Evolutionary conservation across 495 filamentous ascomycete species (phyloP), one percentile per base, ranked within the genome.

Genomic region (Daldinia grandis): DNA sequence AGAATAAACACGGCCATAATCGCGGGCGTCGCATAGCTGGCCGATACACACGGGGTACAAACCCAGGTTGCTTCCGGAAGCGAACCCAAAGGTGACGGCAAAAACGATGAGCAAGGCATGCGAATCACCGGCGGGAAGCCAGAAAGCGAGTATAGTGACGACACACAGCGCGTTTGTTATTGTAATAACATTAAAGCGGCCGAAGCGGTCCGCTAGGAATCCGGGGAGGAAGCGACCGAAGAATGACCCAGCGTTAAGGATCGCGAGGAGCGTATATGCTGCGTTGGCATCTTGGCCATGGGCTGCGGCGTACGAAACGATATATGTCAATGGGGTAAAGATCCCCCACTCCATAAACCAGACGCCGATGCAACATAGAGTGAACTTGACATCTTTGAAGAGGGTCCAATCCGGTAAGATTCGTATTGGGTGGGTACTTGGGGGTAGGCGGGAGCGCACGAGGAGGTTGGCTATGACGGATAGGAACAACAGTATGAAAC

Each of bases 11-110:
- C 92, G 83, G 4, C 95, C 95, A 68, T 95, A 97, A 57, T 94
- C 83, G 60, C 93, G 87, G 4, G 93, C 92, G 59, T 91, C 89
- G 79, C 94, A 98, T 30, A 97, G 85, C 82, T 97, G 93, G 5
- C 94, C 93, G 10, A 98, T 87, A 73, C 93, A 97, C 3, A 97
- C 94, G 0, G 94, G 94, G 3, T 92, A 91, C 54, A 98, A 78
- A 25, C 89, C 90, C 62, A 98, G 90, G 67, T 95, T 95, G 62
- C 89, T 91, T 4, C 95, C 95, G 37, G 89, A 92, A 14, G 88
- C 89, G 74, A 97, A 95, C 3, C 95, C 95, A 78, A 97, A 97
- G 0, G 93, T 74, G 0, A 94, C 78, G 0, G 91, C 80, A 74
- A 93, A 98, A 9, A 89, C 86, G 60, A 94, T 83, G 44, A 93